These are phyloP conservation scores for Zanthoxylum bungeanum DNA, from an alignment of 345 rosid species.

Conservation along the genomic window DNA sequence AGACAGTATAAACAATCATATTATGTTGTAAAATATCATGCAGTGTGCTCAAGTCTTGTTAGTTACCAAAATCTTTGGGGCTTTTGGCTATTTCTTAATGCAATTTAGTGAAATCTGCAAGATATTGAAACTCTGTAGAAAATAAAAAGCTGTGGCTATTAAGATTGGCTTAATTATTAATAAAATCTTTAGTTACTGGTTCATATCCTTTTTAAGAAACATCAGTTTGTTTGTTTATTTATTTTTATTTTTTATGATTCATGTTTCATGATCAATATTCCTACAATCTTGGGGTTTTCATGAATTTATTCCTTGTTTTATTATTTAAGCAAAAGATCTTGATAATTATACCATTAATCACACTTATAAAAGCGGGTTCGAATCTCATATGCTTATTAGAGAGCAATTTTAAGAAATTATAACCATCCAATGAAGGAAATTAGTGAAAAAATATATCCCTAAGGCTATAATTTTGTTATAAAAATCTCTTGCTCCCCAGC, in stretches of 20 bases:
- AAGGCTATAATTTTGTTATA: no score
- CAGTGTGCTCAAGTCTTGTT: not conserved
- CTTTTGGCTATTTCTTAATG: not conserved
- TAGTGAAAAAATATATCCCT: no score
- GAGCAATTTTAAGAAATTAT: no score
- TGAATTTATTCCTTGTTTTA: no score
- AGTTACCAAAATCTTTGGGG: not conserved
- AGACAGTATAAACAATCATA: not conserved
- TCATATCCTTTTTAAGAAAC: not conserved
- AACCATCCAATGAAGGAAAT: no score
- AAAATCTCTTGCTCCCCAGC: no score
- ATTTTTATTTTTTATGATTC: not conserved
- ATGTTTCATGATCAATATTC: no score
- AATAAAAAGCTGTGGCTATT: not conserved
- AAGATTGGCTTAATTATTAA: not conserved
- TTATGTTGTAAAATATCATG: not conserved
- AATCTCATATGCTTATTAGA: no score
- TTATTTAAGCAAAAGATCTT: no score
- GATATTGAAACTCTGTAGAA: conserved; percentile 2
- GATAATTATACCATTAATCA: no score
- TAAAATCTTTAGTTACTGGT: not conserved
- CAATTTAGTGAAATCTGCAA: not conserved
- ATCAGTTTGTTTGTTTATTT: not conserved
- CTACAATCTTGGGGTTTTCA: no score
- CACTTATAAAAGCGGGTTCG: no score